Evolutionary conservation across 176 grass and related monocot genomes (phyloP), one percentile per base, ranked within the genome.

Genomic region (Raddia guianensis): DNA sequence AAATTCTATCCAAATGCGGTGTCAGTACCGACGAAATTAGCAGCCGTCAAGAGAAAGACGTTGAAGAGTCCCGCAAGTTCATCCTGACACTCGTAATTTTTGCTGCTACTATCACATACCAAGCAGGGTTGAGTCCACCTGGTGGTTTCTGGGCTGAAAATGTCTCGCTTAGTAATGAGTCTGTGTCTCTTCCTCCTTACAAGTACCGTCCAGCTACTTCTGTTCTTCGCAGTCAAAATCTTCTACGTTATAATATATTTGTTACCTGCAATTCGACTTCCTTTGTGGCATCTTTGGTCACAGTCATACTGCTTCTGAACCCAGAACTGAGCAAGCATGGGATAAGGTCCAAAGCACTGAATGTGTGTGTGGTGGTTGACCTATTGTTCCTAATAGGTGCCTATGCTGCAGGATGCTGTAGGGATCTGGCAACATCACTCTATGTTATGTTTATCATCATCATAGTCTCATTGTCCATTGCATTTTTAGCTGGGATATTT

Each of bases 111-210:
- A 10, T 88, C 45, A 82, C 86, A 49, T 91, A 89, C 80, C 79
- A 88, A 54, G 66, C 68, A 14, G 90, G 86, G 37, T 83, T 92
- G 68, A 86, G 34, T 18, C 87, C 87, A 9, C 90, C 86, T 0
- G 79, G 87, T 70, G 87, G 90, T 6, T 84, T 92, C 49, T 92
- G 87, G 90, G 64, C 77, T 55, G 83, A 89, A 66, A 80, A 84
- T 51, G 45, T 40, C 3, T 40, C 37, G 37, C 37, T 40, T 40
- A 40, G 4, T 5, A 40, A 40, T 40, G 3, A 5, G 4, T 40
- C 37, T 2, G 14, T 21, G 13, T 57, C 44, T 12, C 35, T 58
- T 70, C 51, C 52, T 80, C 50, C 66, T 59, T 13, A 58, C 6
- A 77, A 65, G 0, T 7, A 68, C 4, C 5, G 0, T 80, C 72